Conservation (phyloP, 2,329 filamentous ascomycete species). For the Colletotrichum siamense region DNA sequence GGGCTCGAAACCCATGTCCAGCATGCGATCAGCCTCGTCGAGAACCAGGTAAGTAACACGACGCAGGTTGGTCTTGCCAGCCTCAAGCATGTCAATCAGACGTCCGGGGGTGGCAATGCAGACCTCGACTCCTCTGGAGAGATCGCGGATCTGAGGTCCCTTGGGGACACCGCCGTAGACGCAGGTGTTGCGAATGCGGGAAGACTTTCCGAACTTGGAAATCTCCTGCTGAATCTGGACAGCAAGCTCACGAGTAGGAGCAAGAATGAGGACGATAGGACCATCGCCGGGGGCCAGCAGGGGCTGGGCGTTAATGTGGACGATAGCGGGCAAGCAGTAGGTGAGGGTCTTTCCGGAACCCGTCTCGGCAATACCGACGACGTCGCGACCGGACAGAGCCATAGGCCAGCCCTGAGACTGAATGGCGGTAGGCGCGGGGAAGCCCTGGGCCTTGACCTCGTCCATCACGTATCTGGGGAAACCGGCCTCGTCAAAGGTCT, state of each 20-base stretch:
- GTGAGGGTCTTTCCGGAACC: conserved; percentile 99
- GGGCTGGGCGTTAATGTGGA: conserved; percentile 99
- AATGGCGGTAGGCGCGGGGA: conserved; percentile 91
- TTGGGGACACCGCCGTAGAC: conserved; percentile 99
- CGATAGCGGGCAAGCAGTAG: conserved; percentile 96
- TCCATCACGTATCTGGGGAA: conserved; percentile 98
- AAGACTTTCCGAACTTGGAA: conserved; percentile 97
- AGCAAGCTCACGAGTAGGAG: conserved; percentile 95
- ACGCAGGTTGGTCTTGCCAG: conserved; percentile 96
- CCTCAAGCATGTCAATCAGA: conserved; percentile 98
- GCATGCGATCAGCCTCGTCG: conserved; percentile 98
- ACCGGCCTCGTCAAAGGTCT: conserved; percentile 96
- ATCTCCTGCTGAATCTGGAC: conserved; percentile 99
- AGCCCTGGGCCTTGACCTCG: conserved; percentile 98
- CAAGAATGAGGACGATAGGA: conserved; percentile 94
- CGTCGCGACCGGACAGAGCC: conserved; percentile 96
- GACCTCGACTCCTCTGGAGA: conserved; percentile 94
- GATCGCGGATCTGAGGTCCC: conserved; percentile 94
- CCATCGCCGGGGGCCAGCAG: conserved; percentile 94
- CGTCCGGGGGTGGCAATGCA: conserved; percentile 98
- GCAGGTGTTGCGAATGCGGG: conserved; percentile 97
- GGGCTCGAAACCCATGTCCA: conserved; percentile 99
- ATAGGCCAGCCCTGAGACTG: conserved; percentile 99
- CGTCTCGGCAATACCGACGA: conserved; percentile 98
- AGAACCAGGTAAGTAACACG: conserved; percentile 98